Conservation (phyloP, 371 early-diverging fungal genomes). For the Choanephora cucurbitarum region DNA sequence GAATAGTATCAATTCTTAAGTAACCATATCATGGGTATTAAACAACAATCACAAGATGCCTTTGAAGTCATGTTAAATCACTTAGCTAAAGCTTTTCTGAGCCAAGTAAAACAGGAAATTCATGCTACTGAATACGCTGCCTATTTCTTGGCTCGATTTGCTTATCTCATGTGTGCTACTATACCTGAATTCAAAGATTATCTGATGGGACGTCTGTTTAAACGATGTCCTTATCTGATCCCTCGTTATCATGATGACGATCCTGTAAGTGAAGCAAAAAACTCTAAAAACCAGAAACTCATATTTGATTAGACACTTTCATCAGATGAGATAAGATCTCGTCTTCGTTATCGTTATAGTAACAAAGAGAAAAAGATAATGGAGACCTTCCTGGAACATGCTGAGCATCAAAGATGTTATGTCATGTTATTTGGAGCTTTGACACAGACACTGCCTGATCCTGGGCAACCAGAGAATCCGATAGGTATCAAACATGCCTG, state of each 20-base stretch:
- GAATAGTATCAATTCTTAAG: conserved; percentile 50
- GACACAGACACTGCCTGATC: conserved; percentile 60
- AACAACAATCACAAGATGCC: conserved; percentile 41
- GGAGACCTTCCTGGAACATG: conserved; percentile 60
- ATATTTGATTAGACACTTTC: conserved; percentile 24
- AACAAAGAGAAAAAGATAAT: conserved; percentile 49
- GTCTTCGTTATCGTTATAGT: conserved; percentile 46
- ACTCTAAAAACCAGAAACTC: too few species aligned
- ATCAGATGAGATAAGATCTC: conserved; percentile 37
- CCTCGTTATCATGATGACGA: conserved; percentile 66
- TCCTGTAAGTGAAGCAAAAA: conserved; percentile 63
- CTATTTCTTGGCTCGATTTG: conserved; percentile 73
- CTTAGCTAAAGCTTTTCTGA: conserved; percentile 62
- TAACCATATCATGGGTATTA: conserved; percentile 49
- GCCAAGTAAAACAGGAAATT: conserved; percentile 79
- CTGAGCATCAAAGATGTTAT: conserved; percentile 72
- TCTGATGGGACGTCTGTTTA: conserved; percentile 73
- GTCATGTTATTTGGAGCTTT: conserved; percentile 79
- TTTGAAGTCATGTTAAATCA: conserved; percentile 65
- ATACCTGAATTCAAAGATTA: conserved; percentile 68
- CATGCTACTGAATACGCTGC: conserved; percentile 63
- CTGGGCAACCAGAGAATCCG: conserved; percentile 51
- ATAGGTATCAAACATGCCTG: conserved; percentile 70
- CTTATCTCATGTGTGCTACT: conserved; percentile 58
- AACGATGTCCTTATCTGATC: conserved; percentile 78